phyloP scores from a whole-genome alignment of 106 monocot species.

The Posidonia australis region DNA sequence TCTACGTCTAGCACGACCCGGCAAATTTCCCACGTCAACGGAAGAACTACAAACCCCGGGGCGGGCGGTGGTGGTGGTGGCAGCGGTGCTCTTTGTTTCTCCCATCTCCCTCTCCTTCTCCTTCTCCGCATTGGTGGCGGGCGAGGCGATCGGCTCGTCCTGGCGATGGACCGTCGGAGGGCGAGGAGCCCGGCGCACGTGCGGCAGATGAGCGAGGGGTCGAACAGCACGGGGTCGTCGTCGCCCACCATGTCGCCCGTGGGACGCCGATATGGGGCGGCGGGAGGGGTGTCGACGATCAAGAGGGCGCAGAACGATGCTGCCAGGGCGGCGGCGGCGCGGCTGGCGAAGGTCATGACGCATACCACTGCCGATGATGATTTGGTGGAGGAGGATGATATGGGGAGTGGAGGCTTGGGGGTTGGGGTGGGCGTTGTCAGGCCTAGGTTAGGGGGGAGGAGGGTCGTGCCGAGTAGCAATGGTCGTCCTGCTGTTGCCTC shows the following conservation, averaged over 20 bases:
- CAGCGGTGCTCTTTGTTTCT: too few species aligned
- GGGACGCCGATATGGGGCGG: background rate
- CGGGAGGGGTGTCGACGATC: slow-evolving; percentile 11
- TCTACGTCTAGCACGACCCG: too few species aligned
- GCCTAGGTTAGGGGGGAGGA: background rate
- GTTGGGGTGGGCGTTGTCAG: background rate
- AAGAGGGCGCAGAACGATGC: slow-evolving; percentile 16
- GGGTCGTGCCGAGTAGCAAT: background rate
- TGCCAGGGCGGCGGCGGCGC: slow-evolving; percentile 11
- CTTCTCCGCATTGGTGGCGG: background rate
- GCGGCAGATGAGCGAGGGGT: slow-evolving; percentile 4
- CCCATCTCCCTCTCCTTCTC: background rate
- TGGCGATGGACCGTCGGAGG: slow-evolving; percentile 10
- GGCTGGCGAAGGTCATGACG: slow-evolving; percentile 15
- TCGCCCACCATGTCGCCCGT: slow-evolving; percentile 4
- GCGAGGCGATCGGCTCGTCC: too few species aligned
- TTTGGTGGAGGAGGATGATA: slow-evolving; percentile 8
- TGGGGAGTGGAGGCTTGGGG: background rate
- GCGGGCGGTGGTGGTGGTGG: too few species aligned
- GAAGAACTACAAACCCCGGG: too few species aligned
- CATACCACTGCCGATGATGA: background rate
- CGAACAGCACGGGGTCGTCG: slow-evolving; percentile 10
- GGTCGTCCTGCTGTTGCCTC: background rate
- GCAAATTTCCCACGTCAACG: too few species aligned
- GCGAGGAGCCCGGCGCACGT: slow-evolving; percentile 6